Evolutionary conservation across 2,329 filamentous ascomycete species (phyloP).

Genomic region (Cladophialophora psammophila): DNA sequence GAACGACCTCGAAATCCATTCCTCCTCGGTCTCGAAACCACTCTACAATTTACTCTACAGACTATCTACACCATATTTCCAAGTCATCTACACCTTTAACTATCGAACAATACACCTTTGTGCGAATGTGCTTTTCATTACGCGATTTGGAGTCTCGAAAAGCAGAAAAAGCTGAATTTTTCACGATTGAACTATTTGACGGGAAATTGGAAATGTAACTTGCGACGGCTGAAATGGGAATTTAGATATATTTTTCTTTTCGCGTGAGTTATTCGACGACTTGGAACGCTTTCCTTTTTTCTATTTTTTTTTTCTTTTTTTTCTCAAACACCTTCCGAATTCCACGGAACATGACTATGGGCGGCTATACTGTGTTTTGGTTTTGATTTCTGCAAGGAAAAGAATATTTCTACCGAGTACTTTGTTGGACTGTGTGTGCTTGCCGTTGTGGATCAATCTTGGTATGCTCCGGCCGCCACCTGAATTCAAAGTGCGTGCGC

Average conservation of each 20-base stretch:
- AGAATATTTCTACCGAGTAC: conserved; percentile 3
- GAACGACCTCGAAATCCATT: background rate
- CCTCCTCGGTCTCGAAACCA: background rate
- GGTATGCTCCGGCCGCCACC: too few relatives aligned
- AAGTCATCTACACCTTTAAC: background rate
- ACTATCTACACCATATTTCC: background rate
- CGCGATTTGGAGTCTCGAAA: background rate
- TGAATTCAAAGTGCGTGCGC: background rate
- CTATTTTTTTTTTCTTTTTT: too few relatives aligned
- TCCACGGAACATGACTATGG: conserved; percentile 17
- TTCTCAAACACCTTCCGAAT: background rate
- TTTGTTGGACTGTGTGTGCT: conserved; percentile 5
- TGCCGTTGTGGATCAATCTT: background rate
- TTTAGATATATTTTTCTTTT: conserved; percentile 7
- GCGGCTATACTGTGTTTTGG: conserved; percentile 14
- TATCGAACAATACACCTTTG: background rate
- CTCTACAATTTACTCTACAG: background rate
- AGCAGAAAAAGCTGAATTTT: background rate
- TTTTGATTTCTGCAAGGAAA: background rate
- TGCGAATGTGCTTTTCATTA: background rate
- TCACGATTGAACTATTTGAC: conserved; percentile 5
- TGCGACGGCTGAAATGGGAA: conserved; percentile 13
- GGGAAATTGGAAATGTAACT: background rate
- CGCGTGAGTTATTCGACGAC: conserved; percentile 11
- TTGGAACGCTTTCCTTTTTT: conserved; percentile 18